A percentile compares a stretch with the other conserved stretches of the same genome.
Conservation (phyloP, 257 asterid genomes). For the Jacaranda copaia region DNA sequence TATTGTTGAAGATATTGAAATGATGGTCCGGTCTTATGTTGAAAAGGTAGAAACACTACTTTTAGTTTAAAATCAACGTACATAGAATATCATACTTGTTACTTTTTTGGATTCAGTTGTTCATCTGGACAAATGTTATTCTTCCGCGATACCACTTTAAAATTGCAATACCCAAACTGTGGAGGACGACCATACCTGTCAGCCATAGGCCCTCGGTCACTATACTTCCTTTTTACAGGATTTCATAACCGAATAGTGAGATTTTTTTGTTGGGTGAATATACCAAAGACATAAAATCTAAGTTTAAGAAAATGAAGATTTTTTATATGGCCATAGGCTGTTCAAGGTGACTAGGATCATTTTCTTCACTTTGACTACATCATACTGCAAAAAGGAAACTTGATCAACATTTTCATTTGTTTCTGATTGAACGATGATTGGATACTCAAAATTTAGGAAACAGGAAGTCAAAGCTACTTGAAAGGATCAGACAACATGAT, state of each 20-base stretch:
- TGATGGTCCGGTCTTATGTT: constrained; percentile 96
- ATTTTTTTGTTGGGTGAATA: not conserved
- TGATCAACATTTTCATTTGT: not conserved
- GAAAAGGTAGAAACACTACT: constrained; percentile 67
- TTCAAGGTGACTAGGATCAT: not conserved
- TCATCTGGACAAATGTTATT: constrained; percentile 14
- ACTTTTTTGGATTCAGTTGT: constrained; percentile 21
- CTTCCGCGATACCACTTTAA: constrained; percentile 11
- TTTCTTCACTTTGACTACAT: not conserved
- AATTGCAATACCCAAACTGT: not conserved
- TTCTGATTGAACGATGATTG: not conserved
- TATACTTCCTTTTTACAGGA: not conserved
- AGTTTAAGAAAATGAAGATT: not conserved
- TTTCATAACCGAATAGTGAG: not conserved
- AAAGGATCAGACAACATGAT: not conserved
- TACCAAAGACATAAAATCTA: not conserved
- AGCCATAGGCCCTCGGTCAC: not conserved
- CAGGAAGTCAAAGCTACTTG: not conserved
- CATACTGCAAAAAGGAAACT: not conserved
- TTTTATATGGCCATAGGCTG: not conserved
- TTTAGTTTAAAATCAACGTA: not conserved
- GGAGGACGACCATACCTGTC: constrained; percentile 5
- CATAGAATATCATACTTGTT: not conserved
- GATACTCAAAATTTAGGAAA: constrained; percentile 3
- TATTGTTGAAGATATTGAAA: constrained; percentile 94